Conservation (phyloP, 192 early-diverging fungal species). For the Thamnidium elegans region DNA sequence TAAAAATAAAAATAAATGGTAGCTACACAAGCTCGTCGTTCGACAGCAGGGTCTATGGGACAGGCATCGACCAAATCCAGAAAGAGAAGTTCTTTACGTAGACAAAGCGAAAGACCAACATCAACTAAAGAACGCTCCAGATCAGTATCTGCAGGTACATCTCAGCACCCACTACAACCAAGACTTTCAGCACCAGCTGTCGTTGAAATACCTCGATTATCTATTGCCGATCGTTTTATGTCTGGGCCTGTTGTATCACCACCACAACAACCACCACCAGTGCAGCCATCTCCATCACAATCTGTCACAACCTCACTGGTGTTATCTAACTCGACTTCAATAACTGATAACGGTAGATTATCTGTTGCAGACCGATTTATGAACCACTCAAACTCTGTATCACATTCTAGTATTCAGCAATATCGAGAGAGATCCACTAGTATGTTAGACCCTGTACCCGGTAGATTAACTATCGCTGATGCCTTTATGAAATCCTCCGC, state of each 20-base stretch:
- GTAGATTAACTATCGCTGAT: conserved; percentile 15
- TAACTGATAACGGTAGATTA: not conserved
- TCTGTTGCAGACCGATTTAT: conserved; percentile 31
- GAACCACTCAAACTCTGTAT: not conserved
- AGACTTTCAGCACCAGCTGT: conserved; percentile 8
- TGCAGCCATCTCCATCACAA: not conserved
- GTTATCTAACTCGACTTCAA: not conserved
- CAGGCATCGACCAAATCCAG: not conserved
- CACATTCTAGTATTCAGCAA: not conserved
- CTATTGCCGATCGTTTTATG: conserved; percentile 34
- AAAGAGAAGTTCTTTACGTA: not conserved
- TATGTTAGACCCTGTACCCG: not conserved
- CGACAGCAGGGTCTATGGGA: not conserved
- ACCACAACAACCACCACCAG: not conserved
- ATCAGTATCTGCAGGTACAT: conserved; percentile 1
- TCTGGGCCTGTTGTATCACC: not conserved
- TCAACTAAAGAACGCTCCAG: not conserved
- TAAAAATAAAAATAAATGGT: too few species aligned
- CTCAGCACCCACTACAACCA: not conserved
- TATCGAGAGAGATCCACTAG: conserved; percentile 1
- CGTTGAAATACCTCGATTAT: conserved; percentile 14
- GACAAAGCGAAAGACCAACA: not conserved
- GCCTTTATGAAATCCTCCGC: conserved; percentile 16
- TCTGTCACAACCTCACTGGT: not conserved
- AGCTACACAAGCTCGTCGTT: too few species aligned